phyloP scores from a whole-genome alignment of 441 rosid genomes.

The Populus hybrid region DNA sequence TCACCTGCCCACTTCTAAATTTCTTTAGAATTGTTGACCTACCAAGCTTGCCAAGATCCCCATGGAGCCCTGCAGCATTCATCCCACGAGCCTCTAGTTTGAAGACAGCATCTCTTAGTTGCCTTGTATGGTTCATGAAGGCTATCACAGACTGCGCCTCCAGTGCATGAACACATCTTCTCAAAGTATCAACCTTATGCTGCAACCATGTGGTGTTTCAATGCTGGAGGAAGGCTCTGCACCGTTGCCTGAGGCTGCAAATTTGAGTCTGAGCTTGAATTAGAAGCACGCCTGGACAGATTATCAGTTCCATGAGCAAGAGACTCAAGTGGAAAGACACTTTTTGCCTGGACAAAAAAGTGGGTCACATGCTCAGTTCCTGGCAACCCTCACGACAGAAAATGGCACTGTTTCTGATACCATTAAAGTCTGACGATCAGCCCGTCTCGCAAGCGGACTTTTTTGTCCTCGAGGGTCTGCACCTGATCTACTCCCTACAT shows the following conservation, averaged over 20 bases:
- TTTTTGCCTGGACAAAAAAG: constrained; percentile 74
- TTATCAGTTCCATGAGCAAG: constrained; percentile 47
- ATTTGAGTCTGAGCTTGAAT: constrained; percentile 34
- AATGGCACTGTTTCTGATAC: constrained; percentile 92
- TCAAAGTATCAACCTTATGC: constrained; percentile 24
- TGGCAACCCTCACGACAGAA: constrained; percentile 81
- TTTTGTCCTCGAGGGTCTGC: constrained; percentile 35
- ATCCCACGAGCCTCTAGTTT: constrained; percentile 90
- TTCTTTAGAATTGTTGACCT: constrained; percentile 77
- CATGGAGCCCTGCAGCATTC: constrained; percentile 79
- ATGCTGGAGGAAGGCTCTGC: constrained; percentile 75
- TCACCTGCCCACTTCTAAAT: constrained; percentile 75
- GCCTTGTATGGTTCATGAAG: constrained; percentile 84
- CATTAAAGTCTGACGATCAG: constrained; percentile 62
- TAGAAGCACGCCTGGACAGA: constrained; percentile 28
- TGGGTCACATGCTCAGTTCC: constrained; percentile 76
- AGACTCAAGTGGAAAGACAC: constrained; percentile 54
- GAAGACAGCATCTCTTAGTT: constrained; percentile 86
- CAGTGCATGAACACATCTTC: constrained; percentile 89
- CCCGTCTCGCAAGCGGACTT: constrained; percentile 28
- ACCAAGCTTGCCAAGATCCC: constrained; percentile 87
- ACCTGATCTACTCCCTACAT: constrained; percentile 75
- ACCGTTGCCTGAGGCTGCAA: constrained; percentile 49
- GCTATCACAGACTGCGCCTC: constrained; percentile 78
- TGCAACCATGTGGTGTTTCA: constrained; percentile 73